phyloP scores from a whole-genome alignment of 768 basidiomycete genomes.

The Pulveroboletus frians region DNA sequence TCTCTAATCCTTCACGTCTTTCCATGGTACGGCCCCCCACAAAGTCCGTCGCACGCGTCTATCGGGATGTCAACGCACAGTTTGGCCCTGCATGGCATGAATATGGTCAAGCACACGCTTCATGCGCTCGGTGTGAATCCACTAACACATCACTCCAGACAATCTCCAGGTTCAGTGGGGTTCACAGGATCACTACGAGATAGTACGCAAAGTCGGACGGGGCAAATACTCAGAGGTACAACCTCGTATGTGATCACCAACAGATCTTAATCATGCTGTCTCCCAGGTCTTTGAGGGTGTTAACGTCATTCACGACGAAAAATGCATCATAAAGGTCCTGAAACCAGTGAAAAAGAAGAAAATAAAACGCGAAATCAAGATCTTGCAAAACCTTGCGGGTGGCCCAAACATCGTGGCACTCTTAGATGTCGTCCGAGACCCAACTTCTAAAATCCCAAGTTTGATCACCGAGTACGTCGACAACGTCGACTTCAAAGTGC shows the following conservation, averaged over 20 bases:
- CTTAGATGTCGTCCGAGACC: conserved; percentile 94
- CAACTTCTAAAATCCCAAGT: conserved; percentile 93
- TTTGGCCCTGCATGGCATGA: conserved; percentile 92
- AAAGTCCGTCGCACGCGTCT: conserved; percentile 82
- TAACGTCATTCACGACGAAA: conserved; percentile 84
- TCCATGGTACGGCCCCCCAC: conserved; percentile 67
- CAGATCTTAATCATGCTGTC: conserved; percentile 13
- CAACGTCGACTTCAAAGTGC: conserved; percentile 95
- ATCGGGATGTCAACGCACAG: conserved; percentile 82
- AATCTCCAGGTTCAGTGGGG: conserved; percentile 98
- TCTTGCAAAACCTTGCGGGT: conserved; percentile 91
- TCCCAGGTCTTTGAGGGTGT: conserved; percentile 87
- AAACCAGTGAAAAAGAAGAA: conserved; percentile 99
- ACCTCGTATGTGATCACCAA: conserved; percentile 5
- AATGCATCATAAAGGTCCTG: conserved; percentile 97
- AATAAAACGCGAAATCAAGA: conserved; percentile 99
- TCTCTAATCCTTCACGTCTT: conserved; percentile 11
- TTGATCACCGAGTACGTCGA: conserved; percentile 97
- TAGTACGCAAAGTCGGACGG: conserved; percentile 91
- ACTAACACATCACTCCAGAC: conserved; percentile 46
- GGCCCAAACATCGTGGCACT: conserved; percentile 93
- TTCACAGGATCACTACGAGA: conserved; percentile 95
- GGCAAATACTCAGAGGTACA: conserved; percentile 93
- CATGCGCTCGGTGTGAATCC: background rate
- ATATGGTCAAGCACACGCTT: conserved; percentile 59